Evolutionary conservation across 2,329 filamentous ascomycete genomes (phyloP), one percentile per base, ranked within the genome.

Genomic region (Aspergillus pseudoviridinutans): DNA sequence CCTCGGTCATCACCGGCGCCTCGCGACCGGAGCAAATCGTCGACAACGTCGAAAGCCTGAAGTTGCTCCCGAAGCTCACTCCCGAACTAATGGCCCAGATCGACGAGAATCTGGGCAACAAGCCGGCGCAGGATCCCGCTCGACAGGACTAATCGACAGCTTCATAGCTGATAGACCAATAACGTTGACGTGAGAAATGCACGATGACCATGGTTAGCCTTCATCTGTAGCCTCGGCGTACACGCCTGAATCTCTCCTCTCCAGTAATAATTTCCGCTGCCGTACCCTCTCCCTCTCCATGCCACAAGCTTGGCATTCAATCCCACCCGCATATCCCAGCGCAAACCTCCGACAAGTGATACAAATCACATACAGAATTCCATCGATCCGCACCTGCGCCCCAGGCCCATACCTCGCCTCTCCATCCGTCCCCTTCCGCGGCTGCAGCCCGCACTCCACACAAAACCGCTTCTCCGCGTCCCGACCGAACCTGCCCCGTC

Each of bases 41-140:
- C 8, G 76, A 80, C 53, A 78, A 79, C 25, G 73, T 80, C 49
- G 72, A 71, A 58, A 76, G 77, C 41, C 65, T 83, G 56, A 74
- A 76, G 50, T 59, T 82, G 32, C 63, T 79, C 55, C 72, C 75
- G 41, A 75, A 76, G 58, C 54, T 81, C 58, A 78, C 74, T 10
- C 65, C 71, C 5, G 76, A 78, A 58, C 65, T 78, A 25, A 70
- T 82, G 74, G 69, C 74, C 53, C 76, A 80, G 66, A 80, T 82
- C 58, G 80, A 77, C 58, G 65, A 71, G 38, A 63, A 66, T 44
- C 58, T 74, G 54, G 61, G 64, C 17, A 74, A 74, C 62, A 70
- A 68, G 55, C 70, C 68, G 1, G 57, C 50, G 0, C 38, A 58
- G 32, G 66, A 67, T 32, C 66, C 62, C 32, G 63, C 65, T 3